Evolutionary conservation across 768 basidiomycete species (phyloP), one percentile per base, ranked within the genome.

Genomic region (Suillus lakei): DNA sequence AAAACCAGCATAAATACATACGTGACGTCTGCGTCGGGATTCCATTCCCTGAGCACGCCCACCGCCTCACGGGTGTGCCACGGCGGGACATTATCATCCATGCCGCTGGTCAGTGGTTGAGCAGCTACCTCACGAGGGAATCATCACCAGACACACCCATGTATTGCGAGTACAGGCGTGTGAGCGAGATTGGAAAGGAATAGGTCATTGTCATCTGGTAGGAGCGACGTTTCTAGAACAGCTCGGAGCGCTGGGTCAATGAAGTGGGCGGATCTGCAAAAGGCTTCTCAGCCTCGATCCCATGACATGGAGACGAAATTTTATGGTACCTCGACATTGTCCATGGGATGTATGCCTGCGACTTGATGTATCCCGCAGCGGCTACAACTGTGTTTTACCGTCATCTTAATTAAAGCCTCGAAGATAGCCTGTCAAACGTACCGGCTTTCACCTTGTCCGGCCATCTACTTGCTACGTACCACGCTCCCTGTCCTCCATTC

Each of bases 401-500:
- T 58, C 26, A 58, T 12, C 2, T 39, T 39, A 6, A 58, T 39
- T 5, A 16, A 18, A 26, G 10, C 16, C 55, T 39, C 61, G 30
- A 44, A 39, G 60, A 59, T 48, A 50, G 15, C 16, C 26, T 36
- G 18, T 13, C 16, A 26, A 26, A 58, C 56, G 9, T 28, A 58
- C 56, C 56, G 9, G 56, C 56, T 58, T 58, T 58, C 38, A 58
- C 86, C 62, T 84, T 82, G 73, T 96, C 94, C 1, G 96, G 95
- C 75, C 86, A 91, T 67, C 91, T 82, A 32, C 88, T 84, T 16
- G 91, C 88, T 21, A 91, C 72, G 74, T 94, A 89, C 92, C 93
- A 95, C 2, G 89, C 82, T 0, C 95, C 95, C 76, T 96, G 96
- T 15, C 95, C 95, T 34, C 95, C 95, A 74, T 98, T 98, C 3